These are phyloP conservation scores for Rhododendron mucronatum DNA, from an alignment of 148 eudicot genomes.

Conservation along the genomic window DNA sequence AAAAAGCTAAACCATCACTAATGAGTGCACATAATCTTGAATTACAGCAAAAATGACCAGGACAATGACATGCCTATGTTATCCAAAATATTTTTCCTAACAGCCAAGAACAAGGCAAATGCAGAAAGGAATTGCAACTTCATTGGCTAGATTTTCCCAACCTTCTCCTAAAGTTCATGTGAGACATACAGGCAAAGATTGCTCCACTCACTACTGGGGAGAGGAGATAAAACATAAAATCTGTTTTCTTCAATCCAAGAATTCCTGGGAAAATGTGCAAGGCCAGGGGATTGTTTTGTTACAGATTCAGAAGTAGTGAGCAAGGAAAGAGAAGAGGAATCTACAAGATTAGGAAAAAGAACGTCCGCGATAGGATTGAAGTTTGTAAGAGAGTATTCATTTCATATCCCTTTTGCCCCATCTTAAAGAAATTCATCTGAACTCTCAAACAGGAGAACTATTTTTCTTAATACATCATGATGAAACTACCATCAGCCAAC, in stretches of 20 bases:
- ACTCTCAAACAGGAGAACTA: background rate
- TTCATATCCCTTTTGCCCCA: background rate
- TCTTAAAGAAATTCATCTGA: background rate
- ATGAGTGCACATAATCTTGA: background rate
- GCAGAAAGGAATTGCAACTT: background rate
- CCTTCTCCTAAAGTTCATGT: background rate
- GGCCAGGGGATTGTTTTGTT: background rate
- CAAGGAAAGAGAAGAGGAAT: background rate
- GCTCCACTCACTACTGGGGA: background rate
- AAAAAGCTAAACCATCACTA: background rate
- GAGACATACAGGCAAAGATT: background rate
- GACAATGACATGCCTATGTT: background rate
- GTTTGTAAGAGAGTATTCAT: background rate
- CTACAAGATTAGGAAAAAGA: background rate
- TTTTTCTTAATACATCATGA: background rate
- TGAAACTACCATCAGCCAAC: background rate
- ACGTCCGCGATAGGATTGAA: background rate
- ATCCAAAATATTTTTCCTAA: background rate
- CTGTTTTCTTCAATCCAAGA: slow-evolving; percentile 6
- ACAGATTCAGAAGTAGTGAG: background rate
- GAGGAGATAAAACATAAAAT: background rate
- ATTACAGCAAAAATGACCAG: background rate
- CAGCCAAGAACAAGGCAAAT: background rate
- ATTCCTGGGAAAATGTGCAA: background rate
- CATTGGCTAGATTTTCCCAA: background rate